Conservation (phyloP, 768 basidiomycete genomes). For the Agrocybe chaxingu region DNA sequence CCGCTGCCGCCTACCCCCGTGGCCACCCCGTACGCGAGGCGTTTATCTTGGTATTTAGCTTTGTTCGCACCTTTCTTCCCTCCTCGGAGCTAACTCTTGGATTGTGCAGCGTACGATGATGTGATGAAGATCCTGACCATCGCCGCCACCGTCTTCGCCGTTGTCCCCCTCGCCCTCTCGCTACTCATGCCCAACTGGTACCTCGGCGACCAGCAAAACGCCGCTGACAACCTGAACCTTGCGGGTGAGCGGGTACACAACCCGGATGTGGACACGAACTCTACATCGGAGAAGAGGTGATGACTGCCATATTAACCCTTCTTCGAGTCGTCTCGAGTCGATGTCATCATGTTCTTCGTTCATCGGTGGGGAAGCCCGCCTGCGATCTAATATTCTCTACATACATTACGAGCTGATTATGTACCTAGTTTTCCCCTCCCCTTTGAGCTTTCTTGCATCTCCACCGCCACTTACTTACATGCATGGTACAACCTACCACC, state of each 20-base stretch:
- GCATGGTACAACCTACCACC: too few relatives aligned
- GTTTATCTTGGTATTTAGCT: slow-evolving; percentile 52
- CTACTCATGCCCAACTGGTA: slow-evolving; percentile 64
- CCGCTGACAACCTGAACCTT: slow-evolving; percentile 47
- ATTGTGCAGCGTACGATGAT: slow-evolving; percentile 43
- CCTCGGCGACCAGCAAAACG: slow-evolving; percentile 70
- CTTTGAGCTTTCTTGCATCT: too few relatives aligned
- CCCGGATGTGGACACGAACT: background rate
- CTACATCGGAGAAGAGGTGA: too few relatives aligned
- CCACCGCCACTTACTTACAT: too few relatives aligned
- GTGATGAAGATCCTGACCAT: slow-evolving; percentile 57
- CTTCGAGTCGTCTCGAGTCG: too few relatives aligned
- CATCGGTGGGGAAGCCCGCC: too few relatives aligned
- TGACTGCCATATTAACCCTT: too few relatives aligned
- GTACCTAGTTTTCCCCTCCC: too few relatives aligned
- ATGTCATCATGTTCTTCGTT: too few relatives aligned
- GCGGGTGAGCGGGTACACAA: slow-evolving; percentile 20
- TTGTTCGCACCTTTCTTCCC: slow-evolving; percentile 9
- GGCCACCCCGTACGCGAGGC: slow-evolving; percentile 59
- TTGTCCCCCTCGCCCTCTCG: slow-evolving; percentile 57
- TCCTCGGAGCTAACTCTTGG: background rate
- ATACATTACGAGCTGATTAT: too few relatives aligned
- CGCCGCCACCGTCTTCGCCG: slow-evolving; percentile 47
- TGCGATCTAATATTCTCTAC: too few relatives aligned
- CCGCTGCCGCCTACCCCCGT: slow-evolving; percentile 43